phyloP scores from a whole-genome alignment of 108 stramenopile genomes.

The Chaetoceros muelleri region DNA sequence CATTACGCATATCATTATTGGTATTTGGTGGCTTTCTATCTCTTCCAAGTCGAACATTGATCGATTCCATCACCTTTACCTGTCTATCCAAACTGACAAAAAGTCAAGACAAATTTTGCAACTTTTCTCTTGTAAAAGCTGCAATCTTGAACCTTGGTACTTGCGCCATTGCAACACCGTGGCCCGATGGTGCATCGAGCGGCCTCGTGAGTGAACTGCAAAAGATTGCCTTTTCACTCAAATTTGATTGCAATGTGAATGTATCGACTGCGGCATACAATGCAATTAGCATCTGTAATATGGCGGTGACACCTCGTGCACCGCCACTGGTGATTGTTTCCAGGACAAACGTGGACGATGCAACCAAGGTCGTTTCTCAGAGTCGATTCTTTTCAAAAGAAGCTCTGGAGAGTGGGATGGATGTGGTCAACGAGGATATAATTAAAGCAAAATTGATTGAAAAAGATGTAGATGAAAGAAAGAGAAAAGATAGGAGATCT shows the following conservation, averaged over 20 bases:
- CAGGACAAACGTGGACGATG: neutral
- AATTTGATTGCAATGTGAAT: neutral
- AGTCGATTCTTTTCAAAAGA: neutral
- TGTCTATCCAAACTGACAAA: neutral
- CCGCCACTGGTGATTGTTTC: neutral
- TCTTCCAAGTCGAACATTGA: neutral
- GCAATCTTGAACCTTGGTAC: neutral
- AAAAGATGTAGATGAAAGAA: neutral
- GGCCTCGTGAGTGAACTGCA: neutral
- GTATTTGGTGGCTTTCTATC: neutral
- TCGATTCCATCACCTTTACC: no score
- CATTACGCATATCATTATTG: neutral
- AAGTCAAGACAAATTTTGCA: neutral
- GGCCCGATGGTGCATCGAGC: slow-evolving; percentile 2
- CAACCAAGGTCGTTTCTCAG: neutral
- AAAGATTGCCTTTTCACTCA: neutral
- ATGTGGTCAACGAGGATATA: neutral
- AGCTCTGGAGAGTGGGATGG: neutral
- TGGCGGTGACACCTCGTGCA: neutral
- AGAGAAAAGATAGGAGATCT: neutral
- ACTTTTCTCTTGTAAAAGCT: neutral
- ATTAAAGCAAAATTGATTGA: neutral
- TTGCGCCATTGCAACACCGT: neutral
- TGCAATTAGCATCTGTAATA: neutral
- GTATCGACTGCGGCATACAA: neutral